Percentiles rank a stretch among this genome's conserved stretches.
Conservation (phyloP, 495 filamentous ascomycete genomes). For the Penicillium coprophilum region DNA sequence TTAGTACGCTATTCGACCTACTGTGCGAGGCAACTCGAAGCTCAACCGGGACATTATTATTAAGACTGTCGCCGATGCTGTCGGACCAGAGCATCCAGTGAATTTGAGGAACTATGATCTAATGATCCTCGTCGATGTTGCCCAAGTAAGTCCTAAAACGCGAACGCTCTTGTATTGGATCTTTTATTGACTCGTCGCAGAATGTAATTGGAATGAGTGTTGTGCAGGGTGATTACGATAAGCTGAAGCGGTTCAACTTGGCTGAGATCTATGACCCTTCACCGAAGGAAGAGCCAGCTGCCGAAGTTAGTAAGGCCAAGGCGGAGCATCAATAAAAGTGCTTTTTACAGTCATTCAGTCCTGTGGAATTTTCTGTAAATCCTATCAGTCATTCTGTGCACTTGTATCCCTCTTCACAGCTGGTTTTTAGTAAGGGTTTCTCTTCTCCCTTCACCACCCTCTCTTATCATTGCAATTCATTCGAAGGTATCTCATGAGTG, state of each 20-base stretch:
- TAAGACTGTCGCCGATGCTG: constrained; percentile 67
- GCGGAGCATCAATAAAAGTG: background rate
- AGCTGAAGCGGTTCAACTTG: constrained; percentile 70
- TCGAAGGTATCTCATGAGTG: no score
- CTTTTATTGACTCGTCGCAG: constrained; percentile 40
- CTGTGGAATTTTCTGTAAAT: background rate
- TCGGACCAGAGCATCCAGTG: constrained; percentile 72
- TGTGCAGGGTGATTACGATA: constrained; percentile 66
- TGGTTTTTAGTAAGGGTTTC: background rate
- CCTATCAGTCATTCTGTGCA: background rate
- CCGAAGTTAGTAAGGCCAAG: constrained; percentile 5
- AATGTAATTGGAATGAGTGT: constrained; percentile 79
- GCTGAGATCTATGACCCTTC: constrained; percentile 61
- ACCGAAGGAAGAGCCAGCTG: constrained; percentile 21
- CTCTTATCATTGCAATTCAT: no score
- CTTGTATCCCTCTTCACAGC: background rate
- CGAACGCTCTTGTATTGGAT: background rate
- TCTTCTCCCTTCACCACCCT: no score
- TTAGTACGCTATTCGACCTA: constrained; percentile 89
- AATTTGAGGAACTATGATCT: constrained; percentile 79
- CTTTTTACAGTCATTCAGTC: no score
- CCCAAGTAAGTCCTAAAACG: constrained; percentile 61
- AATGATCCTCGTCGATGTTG: constrained; percentile 84
- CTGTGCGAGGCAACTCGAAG: constrained; percentile 71
- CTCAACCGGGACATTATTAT: constrained; percentile 77